Conservation (phyloP, 257 asterid genomes). For the Linaria vulgaris region DNA sequence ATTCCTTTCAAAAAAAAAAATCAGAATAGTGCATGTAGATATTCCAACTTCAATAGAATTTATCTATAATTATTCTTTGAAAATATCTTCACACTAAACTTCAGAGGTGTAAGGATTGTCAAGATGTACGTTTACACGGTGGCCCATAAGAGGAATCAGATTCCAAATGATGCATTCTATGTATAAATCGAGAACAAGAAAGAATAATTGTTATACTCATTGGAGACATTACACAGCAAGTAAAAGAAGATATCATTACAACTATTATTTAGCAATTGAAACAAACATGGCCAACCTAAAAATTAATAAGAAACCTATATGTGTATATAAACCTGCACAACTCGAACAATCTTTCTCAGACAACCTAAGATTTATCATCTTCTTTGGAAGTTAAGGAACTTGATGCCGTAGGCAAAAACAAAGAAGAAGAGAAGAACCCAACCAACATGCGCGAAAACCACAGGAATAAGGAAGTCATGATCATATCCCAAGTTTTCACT, state of each 20-base stretch:
- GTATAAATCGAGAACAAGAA: slow-evolving; percentile 1
- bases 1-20: no score
- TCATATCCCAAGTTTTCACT: slow-evolving; percentile 58
- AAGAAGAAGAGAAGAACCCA: slow-evolving; percentile 82
- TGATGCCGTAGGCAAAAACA: slow-evolving; percentile 78
- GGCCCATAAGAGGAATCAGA: no score
- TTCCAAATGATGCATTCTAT: neutral
- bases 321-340: neutral
- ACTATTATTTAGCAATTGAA: neutral
- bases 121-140: no score
- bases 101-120: no score
- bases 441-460: slow-evolving; percentile 73
- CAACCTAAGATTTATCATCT: slow-evolving; percentile 31
- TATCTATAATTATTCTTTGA: no score
- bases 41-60: no score
- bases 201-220: slow-evolving; percentile 15
- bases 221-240: neutral
- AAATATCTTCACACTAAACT: no score
- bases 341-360: neutral
- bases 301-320: slow-evolving; percentile 20
- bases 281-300: slow-evolving; percentile 21
- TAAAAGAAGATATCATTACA: slow-evolving; percentile 7
- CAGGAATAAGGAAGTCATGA: slow-evolving; percentile 56
- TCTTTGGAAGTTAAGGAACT: slow-evolving; percentile 77
- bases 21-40: no score